Conservation (phyloP, 2,329 filamentous ascomycete species). For the Talaromyces sp. region DNA sequence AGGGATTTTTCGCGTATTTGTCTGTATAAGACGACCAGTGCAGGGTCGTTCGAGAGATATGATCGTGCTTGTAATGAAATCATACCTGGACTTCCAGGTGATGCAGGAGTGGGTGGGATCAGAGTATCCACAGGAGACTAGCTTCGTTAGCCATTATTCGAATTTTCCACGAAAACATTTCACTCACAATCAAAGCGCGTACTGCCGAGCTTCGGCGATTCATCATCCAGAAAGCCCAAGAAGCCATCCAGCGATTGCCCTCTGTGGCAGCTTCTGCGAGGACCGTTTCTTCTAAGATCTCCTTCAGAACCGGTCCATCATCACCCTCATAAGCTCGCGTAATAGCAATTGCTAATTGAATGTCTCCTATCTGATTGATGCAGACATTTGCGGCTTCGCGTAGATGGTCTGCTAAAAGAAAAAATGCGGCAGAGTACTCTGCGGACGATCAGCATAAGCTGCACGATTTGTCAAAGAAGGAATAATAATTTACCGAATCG, state of each 20-base stretch:
- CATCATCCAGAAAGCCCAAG: conserved; percentile 94
- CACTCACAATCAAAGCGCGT: conserved; percentile 69
- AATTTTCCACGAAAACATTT: background rate
- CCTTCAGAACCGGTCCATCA: conserved; percentile 66
- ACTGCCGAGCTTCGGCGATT: conserved; percentile 78
- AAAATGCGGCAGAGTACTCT: conserved; percentile 96
- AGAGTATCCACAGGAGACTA: conserved; percentile 75
- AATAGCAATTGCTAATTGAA: conserved; percentile 85
- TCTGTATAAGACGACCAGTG: conserved; percentile 79
- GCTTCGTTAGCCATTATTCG: conserved; percentile 20
- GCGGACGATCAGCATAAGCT: conserved; percentile 10
- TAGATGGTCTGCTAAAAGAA: conserved; percentile 80
- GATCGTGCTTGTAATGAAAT: conserved; percentile 63
- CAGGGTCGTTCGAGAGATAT: conserved; percentile 87
- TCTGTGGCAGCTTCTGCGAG: conserved; percentile 71
- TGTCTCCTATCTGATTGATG: conserved; percentile 78
- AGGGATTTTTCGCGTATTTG: conserved; percentile 77
- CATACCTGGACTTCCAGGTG: conserved; percentile 60
- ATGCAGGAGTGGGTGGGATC: conserved; percentile 46
- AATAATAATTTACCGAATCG: conserved; percentile 63
- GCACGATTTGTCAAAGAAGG: background rate
- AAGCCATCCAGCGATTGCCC: conserved; percentile 88
- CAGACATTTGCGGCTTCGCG: conserved; percentile 84
- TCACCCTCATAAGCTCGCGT: conserved; percentile 86
- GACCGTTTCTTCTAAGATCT: conserved; percentile 74